Evolutionary conservation across 2,329 filamentous ascomycete genomes (phyloP).

Genomic region (Monascus ruber): DNA sequence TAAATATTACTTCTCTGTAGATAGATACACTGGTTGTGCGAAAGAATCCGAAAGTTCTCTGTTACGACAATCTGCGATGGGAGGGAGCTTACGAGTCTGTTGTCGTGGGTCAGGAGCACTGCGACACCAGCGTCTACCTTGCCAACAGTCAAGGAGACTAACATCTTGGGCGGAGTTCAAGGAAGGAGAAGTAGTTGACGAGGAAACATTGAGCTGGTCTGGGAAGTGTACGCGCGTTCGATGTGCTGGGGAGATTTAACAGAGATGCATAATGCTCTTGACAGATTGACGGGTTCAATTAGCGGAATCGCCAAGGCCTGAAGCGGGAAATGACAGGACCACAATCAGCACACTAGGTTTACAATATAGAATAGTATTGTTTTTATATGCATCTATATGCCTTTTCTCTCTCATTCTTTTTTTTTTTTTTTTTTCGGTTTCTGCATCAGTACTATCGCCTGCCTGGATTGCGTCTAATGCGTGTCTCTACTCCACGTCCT

Average conservation of each 20-base stretch:
- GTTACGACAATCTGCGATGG: conserved; percentile 1
- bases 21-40: no score
- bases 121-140: conserved; percentile 99
- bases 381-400: conserved; percentile 5
- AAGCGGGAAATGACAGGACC: background rate
- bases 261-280: no score
- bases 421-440: conserved; percentile 3
- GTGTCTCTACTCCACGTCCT: no score
- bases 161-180: conserved; percentile 47
- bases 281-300: conserved; percentile 6
- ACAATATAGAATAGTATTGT: background rate
- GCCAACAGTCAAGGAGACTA: conserved; percentile 94
- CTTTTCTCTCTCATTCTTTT: conserved; percentile 2
- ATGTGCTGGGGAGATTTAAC: no score
- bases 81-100: conserved; percentile 63
- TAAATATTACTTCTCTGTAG: no score
- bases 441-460: background rate
- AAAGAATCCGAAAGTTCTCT: background rate
- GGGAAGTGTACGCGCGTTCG: no score
- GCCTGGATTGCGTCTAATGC: no score
- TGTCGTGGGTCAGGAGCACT: conserved; percentile 91
- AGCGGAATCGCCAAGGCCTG: conserved; percentile 17
- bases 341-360: background rate
- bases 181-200: no score
- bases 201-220: no score